Base-by-base conservation (phyloP, 2,329 filamentous ascomycete genomes). In the Colletotrichum tanaceti region DNA sequence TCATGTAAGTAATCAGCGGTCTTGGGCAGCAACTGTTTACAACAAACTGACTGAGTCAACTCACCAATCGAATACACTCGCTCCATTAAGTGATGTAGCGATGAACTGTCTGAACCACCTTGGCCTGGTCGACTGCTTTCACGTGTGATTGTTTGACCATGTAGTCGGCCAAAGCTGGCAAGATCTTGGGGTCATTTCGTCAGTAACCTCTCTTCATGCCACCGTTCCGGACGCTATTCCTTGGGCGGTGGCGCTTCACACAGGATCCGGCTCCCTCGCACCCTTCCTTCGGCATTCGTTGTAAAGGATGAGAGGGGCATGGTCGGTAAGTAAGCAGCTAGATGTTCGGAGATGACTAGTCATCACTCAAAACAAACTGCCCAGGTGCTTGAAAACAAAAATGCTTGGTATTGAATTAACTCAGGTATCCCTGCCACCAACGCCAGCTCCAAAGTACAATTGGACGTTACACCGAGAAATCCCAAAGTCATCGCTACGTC, bases 361-460 rank as follows among this genome's bases (percentile, higher is more conserved):
- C 43, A 52, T n/a, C 49, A 46, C 44, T 47, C 39, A 11, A n/a
- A 35, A 35, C 11, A 16, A 7, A 11, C n/a, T 5, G n/a, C 16
- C 10, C 4, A 4, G 14, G 4, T 65, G 46, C 35, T 44, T 35
- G 13, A 20, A 63, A 63, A 60, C 24, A 63, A 35, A 58, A 58
- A 24, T 57, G 49, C n/a, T 44, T 54, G 62, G 66, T 69, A 66
- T 69, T 55, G 44, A 61, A 61, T n/a, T 43, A 66, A 60, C 24
- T 66, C 62, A 61, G 58, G 53, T 63, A 68, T 70, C 58, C 66
- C 58, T 63, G 58, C 67, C 67, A 35, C 53, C 64, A 70, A 70
- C 67, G 67, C 67, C 67, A 68, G 63, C 67, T 58, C 54, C 58
- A n/a, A 68, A 67, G 54, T 63, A 52, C 67, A 70, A 58, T 49